Percentiles rank a stretch among this genome's conserved stretches.
These are phyloP conservation scores for Mentha longifolia DNA, from an alignment of 257 asterid genomes.

Conservation along the genomic window DNA sequence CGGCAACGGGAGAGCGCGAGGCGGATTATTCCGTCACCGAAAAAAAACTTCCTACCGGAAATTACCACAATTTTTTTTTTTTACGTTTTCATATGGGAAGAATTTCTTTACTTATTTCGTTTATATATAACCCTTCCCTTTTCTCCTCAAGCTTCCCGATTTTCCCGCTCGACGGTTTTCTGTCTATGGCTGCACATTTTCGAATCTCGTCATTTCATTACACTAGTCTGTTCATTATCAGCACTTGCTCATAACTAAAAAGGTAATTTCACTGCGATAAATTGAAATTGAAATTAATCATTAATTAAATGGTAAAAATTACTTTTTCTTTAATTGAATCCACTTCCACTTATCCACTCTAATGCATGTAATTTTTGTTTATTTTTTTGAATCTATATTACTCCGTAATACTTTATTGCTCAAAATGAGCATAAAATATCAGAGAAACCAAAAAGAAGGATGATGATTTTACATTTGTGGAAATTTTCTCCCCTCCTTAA, in stretches of 20 bases:
- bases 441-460: no score
- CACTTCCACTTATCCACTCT: no score
- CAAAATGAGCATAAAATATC: no score
- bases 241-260: no score
- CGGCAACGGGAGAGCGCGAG: constrained; percentile 97
- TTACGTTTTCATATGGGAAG: constrained; percentile 25
- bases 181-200: constrained; percentile 25
- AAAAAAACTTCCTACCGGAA: constrained; percentile 51
- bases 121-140: constrained; percentile 26
- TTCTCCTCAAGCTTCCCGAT: constrained; percentile 33
- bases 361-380: no score
- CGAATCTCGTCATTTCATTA: neutral
- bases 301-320: no score
- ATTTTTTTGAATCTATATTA: no score
- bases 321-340: no score
- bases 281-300: no score
- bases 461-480: constrained; percentile 31
- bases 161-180: constrained; percentile 38
- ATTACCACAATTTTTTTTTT: constrained; percentile 30
- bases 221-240: no score
- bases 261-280: no score
- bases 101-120: constrained; percentile 24
- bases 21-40: constrained; percentile 79
- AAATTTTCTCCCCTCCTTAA: constrained; percentile 39
- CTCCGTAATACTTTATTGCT: no score